Evolutionary conservation across 495 filamentous ascomycete species (phyloP).

Genomic region (Aspergillus steynii): DNA sequence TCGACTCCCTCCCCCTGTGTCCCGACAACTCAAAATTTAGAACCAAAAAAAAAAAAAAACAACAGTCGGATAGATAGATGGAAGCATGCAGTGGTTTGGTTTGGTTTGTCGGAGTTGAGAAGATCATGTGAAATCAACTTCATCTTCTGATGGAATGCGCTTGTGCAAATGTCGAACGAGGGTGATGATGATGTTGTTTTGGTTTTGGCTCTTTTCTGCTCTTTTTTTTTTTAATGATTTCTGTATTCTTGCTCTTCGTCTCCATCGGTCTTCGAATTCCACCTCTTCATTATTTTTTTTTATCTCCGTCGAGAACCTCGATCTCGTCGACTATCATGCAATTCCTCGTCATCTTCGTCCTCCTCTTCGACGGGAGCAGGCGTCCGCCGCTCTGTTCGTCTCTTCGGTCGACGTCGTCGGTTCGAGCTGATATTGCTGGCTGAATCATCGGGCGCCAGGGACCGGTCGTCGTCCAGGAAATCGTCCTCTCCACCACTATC

Average conservation of each 20-base stretch:
- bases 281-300: constrained; percentile 32
- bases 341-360: constrained; percentile 55
- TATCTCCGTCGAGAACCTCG: constrained; percentile 21
- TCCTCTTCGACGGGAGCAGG: constrained; percentile 87
- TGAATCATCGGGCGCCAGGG: constrained; percentile 68
- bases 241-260: background rate
- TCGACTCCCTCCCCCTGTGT: background rate
- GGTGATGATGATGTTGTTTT: background rate
- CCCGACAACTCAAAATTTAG: background rate
- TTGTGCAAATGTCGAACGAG: background rate
- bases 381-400: constrained; percentile 71
- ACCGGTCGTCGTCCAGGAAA: constrained; percentile 58
- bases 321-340: constrained; percentile 33
- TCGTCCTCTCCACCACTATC: constrained; percentile 62
- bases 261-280: background rate
- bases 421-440: constrained; percentile 88
- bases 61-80: background rate
- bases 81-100: background rate
- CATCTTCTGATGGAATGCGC: background rate
- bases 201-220: background rate
- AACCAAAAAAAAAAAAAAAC: background rate
- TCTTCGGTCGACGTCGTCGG: constrained; percentile 67
- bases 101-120: background rate
- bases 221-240: background rate
- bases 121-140: background rate